Conservation (phyloP, 2,329 filamentous ascomycete species). For the Thermothelomyces thermophilus region DNA sequence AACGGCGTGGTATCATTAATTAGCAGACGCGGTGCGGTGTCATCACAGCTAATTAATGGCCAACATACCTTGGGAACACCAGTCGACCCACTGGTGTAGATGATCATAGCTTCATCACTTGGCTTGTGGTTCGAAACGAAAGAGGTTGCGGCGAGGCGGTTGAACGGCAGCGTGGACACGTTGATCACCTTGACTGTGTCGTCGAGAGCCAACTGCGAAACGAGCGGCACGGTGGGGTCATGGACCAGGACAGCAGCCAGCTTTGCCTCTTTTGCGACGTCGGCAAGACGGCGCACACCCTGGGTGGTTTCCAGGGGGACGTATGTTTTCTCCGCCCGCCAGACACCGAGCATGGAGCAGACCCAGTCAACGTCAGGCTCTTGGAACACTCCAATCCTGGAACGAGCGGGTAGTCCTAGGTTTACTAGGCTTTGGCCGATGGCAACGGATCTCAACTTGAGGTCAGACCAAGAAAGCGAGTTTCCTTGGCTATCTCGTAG, state of each 20-base stretch:
- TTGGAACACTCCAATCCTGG: conserved; percentile 35
- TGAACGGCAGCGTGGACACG: background rate
- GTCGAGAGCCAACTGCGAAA: background rate
- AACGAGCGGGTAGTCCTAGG: background rate
- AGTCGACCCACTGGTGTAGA: background rate
- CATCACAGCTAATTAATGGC: too few relatives aligned
- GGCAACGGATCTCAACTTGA: background rate
- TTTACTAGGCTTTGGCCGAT: background rate
- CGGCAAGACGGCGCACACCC: background rate
- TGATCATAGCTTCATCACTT: background rate
- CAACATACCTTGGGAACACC: background rate
- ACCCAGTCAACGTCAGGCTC: conserved; percentile 32
- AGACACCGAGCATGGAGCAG: conserved; percentile 36
- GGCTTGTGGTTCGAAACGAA: background rate
- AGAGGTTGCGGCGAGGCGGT: background rate
- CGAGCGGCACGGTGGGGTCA: background rate
- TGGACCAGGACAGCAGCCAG: background rate
- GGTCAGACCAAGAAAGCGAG: background rate
- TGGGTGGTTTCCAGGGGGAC: conserved; percentile 34
- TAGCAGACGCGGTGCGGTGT: too few relatives aligned
- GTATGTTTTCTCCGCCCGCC: conserved; percentile 33
- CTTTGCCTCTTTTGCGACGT: background rate
- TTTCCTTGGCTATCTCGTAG: background rate
- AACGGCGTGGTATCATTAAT: too few relatives aligned
- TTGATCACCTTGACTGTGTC: background rate